Conservation (phyloP, 495 filamentous ascomycete genomes). For the Cladorrhinum samala region DNA sequence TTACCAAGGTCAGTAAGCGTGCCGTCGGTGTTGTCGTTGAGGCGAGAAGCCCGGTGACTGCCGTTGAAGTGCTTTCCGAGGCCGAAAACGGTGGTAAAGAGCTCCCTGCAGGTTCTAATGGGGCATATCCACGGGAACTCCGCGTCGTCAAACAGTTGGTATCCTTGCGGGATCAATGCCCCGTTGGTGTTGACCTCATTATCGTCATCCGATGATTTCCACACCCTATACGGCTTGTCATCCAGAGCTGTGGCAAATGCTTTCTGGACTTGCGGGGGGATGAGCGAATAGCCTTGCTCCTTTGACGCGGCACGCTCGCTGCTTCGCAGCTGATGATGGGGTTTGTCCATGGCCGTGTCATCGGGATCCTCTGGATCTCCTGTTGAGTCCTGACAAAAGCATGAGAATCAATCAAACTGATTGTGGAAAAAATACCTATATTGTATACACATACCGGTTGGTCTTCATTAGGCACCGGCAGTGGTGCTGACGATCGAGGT, state of each 20-base stretch:
- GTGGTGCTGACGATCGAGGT: too few species aligned
- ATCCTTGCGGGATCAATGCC: slow-evolving; percentile 21
- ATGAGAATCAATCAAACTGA: too few species aligned
- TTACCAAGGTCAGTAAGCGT: slow-evolving; percentile 20
- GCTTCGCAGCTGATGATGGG: neutral
- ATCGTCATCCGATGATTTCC: slow-evolving; percentile 3
- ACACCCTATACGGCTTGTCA: slow-evolving; percentile 4
- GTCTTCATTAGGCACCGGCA: too few species aligned
- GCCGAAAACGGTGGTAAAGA: slow-evolving; percentile 14
- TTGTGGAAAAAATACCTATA: too few species aligned
- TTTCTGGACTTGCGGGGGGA: slow-evolving; percentile 5
- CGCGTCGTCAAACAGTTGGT: slow-evolving; percentile 16
- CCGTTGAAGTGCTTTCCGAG: slow-evolving; percentile 24
- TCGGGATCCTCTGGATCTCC: too few species aligned
- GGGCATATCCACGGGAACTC: slow-evolving; percentile 27
- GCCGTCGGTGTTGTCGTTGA: slow-evolving; percentile 25
- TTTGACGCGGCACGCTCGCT: neutral
- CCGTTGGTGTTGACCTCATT: slow-evolving; percentile 9
- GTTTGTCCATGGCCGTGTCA: too few species aligned
- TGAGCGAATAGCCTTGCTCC: neutral
- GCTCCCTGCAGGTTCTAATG: slow-evolving; percentile 20
- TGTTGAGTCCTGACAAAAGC: too few species aligned
- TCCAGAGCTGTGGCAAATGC: slow-evolving; percentile 4
- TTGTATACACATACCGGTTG: too few species aligned
- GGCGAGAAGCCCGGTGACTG: slow-evolving; percentile 16